Conservation (phyloP, 768 basidiomycete genomes). For the Suillus plorans region DNA sequence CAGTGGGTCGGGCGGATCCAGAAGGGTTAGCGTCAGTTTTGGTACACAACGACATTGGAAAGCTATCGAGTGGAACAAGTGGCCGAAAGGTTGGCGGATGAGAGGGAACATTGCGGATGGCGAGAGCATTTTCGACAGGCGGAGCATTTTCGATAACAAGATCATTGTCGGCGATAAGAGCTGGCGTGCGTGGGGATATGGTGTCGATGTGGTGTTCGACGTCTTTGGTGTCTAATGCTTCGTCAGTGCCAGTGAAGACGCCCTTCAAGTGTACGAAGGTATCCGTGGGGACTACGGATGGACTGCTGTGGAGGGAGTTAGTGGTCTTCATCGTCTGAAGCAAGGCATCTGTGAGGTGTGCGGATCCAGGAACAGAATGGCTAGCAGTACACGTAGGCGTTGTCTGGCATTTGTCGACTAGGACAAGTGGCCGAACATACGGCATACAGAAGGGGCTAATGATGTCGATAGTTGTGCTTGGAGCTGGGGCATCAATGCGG, state of each 20-base stretch:
- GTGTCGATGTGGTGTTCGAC: background rate
- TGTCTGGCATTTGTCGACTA: background rate
- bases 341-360: background rate
- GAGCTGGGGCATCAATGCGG: background rate
- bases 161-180: background rate
- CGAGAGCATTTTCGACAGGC: background rate
- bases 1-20: background rate
- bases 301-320: background rate
- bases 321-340: background rate
- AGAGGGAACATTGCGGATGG: background rate
- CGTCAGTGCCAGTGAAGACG: background rate
- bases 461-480: background rate
- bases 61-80: background rate
- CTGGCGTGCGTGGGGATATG: background rate
- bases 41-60: too few relatives aligned
- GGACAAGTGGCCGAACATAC: background rate
- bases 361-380: background rate
- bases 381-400: background rate
- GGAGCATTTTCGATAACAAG: background rate
- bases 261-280: background rate
- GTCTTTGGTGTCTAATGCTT: background rate
- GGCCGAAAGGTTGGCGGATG: background rate
- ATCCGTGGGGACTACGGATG: background rate
- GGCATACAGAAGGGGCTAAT: background rate
- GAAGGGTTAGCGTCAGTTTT: background rate